These are phyloP conservation scores for Verticillium zaregamsianum DNA, from an alignment of 2,329 filamentous ascomycete species.

Conservation along the genomic window DNA sequence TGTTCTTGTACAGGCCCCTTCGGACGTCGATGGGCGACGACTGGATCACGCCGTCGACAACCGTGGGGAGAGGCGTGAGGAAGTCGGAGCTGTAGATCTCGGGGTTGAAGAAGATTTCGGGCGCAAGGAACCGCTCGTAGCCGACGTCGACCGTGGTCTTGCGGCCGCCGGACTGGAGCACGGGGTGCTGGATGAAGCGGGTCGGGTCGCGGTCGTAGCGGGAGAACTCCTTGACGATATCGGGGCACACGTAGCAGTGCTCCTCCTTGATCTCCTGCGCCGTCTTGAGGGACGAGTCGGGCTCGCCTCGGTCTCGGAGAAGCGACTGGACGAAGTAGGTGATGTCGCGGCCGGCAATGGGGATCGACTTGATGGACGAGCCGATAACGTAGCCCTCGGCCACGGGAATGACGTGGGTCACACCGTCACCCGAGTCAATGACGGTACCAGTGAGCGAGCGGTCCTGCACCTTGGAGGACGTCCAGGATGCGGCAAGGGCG, in stretches of 20 bases:
- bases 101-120: slow-evolving; percentile 99
- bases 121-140: slow-evolving; percentile 95
- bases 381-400: slow-evolving; percentile 99
- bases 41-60: slow-evolving; percentile 96
- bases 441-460: slow-evolving; percentile 95
- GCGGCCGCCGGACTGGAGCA: slow-evolving; percentile 80
- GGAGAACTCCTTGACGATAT: slow-evolving; percentile 97
- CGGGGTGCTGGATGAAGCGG: slow-evolving; percentile 85
- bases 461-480: slow-evolving; percentile 95
- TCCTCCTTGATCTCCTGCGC: slow-evolving; percentile 98
- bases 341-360: slow-evolving; percentile 95
- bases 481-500: slow-evolving; percentile 95
- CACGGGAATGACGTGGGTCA: slow-evolving; percentile 97
- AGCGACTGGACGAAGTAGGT: slow-evolving; percentile 98
- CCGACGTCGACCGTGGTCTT: slow-evolving; percentile 86
- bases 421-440: slow-evolving; percentile 97
- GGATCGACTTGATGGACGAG: slow-evolving; percentile 98
- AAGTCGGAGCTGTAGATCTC: slow-evolving; percentile 99
- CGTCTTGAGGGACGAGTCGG: slow-evolving; percentile 94
- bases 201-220: slow-evolving; percentile 91
- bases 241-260: slow-evolving; percentile 96
- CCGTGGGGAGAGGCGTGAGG: slow-evolving; percentile 86
- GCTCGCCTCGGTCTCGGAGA: slow-evolving; percentile 91
- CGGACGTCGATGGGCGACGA: slow-evolving; percentile 96
- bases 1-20: slow-evolving; percentile 98